Evolutionary conservation across 768 basidiomycete genomes (phyloP).

Genomic region (Myochromella boudieri): DNA sequence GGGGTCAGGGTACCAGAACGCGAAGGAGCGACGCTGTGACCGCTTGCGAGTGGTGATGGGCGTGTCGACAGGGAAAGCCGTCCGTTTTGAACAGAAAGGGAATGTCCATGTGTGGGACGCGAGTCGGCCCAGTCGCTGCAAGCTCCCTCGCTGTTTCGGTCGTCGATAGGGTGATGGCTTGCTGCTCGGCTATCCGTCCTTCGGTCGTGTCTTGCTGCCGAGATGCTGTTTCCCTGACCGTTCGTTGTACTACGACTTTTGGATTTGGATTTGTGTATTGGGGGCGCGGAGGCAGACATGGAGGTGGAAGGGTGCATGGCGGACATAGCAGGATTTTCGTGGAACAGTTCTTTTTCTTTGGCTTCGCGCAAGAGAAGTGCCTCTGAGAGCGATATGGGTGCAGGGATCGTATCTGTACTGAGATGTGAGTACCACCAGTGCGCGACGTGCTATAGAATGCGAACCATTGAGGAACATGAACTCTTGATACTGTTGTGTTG

Average conservation of each 20-base stretch:
- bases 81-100: conserved; percentile 17
- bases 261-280: conserved; percentile 26
- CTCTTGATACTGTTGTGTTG: conserved; percentile 62
- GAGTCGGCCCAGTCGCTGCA: conserved; percentile 18
- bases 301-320: conserved; percentile 18
- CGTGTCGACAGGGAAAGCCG: conserved; percentile 19
- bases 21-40: conserved; percentile 19
- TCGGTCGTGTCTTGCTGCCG: conserved; percentile 12
- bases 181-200: conserved; percentile 6
- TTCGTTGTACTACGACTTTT: conserved; percentile 38
- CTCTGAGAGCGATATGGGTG: conserved; percentile 54
- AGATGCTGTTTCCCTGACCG: conserved; percentile 29
- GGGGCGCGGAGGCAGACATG: conserved; percentile 21
- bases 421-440: conserved; percentile 8
- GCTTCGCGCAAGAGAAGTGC: conserved; percentile 57
- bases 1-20: conserved; percentile 24
- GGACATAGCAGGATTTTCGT: conserved; percentile 52
- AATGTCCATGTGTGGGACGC: conserved; percentile 10
- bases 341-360: conserved; percentile 55
- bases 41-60: conserved; percentile 24
- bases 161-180: conserved; percentile 4
- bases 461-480: conserved; percentile 72
- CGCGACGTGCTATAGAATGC: background rate
- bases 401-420: conserved; percentile 62
- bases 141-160: conserved; percentile 4